Base-by-base conservation (phyloP, 257 asterid species). In the Mitragyna speciosa region DNA sequence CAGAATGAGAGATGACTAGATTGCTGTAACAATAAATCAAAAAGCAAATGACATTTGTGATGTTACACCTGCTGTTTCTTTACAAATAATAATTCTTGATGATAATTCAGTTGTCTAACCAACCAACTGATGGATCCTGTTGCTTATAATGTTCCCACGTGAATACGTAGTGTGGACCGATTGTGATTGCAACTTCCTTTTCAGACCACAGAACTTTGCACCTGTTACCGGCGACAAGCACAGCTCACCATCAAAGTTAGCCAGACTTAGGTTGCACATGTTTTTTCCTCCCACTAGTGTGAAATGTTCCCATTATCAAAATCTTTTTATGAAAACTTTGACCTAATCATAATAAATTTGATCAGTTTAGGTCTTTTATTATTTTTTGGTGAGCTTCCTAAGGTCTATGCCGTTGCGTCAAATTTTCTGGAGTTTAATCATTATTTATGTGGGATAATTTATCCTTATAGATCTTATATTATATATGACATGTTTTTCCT, bases 91-190 rank as follows among this genome's bases (percentile, higher is more conserved):
- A 80, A 36, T 48, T 12, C 56, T 81, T 69, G 84, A 82, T 69
- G 84, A 82, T 84, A 81, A 81, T 83, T 83, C 73, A 87, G 67
- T 72, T 77, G 92, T 86, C 84, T 58, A 84, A 78, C 83, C 84
- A 85, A 83, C 16, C 66, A 84, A 73, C 26, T 30, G 41, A 28
- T 48, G 67, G 54, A 61, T 54, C 33, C 47, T 72, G 81, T 76
- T 65, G 73, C 52, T 6, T 73, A 41, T 79, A 43, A 72, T 84
- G 87, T 73, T 82, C 78, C 90, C 92, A 89, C 84, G 92, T 87
- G 90, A 85, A 73, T 84, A 72, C 80, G 70, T 76, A 56, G 56
- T 75, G 80, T 63, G 73, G 80, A 28, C 64, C 80, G 49, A 11
- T 30, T 47, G 63, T 16, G 63, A 28, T 61, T 45, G 80, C 36